A percentile compares a stretch with the other conserved stretches of the same genome.
These are phyloP conservation scores for Chytriomyces sp. DNA, from an alignment of 192 early-diverging fungal genomes.

Conservation along the genomic window DNA sequence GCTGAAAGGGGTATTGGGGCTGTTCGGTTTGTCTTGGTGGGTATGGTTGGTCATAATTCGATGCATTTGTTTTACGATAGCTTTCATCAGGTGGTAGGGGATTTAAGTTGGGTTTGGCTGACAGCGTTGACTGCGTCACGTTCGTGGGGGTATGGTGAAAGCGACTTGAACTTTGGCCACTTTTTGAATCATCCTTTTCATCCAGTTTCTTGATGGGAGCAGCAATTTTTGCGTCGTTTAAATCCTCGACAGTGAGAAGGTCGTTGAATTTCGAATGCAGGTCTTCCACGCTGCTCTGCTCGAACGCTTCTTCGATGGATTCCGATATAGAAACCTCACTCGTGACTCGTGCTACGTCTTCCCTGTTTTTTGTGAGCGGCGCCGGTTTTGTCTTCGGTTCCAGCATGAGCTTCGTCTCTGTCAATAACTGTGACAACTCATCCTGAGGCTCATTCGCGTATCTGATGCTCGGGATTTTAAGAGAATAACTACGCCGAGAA, in stretches of 20 bases:
- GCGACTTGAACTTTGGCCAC: neutral
- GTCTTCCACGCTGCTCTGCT: too few relatives aligned
- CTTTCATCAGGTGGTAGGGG: neutral
- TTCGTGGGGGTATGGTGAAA: neutral
- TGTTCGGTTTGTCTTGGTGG: neutral
- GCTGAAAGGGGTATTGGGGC: neutral
- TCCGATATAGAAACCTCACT: too few relatives aligned
- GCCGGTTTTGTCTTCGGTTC: too few relatives aligned
- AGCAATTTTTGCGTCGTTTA: neutral
- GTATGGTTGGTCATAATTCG: neutral
- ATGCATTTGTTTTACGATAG: neutral
- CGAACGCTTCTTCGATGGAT: too few relatives aligned
- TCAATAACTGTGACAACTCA: too few relatives aligned
- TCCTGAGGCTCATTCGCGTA: too few relatives aligned
- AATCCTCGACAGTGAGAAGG: slow-evolving; percentile 16
- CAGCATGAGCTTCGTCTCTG: too few relatives aligned
- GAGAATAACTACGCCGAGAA: too few relatives aligned
- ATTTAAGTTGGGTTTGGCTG: neutral
- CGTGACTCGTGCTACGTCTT: too few relatives aligned
- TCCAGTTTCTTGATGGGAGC: too few relatives aligned
- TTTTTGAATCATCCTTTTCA: neutral
- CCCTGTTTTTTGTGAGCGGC: too few relatives aligned
- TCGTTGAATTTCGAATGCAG: slow-evolving; percentile 15
- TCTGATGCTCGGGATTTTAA: too few relatives aligned
- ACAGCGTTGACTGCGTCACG: neutral